These are phyloP conservation scores for Ustulina deusta DNA, from an alignment of 2,329 filamentous ascomycete genomes.

Conservation along the genomic window DNA sequence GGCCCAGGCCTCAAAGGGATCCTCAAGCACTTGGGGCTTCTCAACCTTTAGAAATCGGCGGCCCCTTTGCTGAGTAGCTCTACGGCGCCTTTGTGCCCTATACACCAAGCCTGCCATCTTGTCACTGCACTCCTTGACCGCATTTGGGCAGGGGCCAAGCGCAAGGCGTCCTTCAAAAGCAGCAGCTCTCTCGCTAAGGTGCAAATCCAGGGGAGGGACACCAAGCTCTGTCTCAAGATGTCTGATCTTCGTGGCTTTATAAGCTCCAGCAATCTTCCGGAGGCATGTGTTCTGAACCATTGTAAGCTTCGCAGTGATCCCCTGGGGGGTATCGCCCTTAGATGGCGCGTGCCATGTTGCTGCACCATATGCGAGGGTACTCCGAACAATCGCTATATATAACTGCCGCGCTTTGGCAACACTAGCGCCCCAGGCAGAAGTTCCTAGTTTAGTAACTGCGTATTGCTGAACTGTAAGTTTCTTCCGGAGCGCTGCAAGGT, in stretches of 20 bases:
- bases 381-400: conserved; percentile 2
- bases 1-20: not conserved
- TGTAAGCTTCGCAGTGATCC: not conserved
- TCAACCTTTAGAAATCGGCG: not conserved
- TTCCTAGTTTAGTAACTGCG: not conserved
- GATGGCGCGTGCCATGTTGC: not conserved
- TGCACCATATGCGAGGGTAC: not conserved
- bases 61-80: not conserved
- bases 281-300: not conserved
- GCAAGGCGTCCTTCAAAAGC: not conserved
- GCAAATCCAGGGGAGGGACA: not conserved
- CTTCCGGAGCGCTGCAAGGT: not conserved
- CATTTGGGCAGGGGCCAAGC: not conserved
- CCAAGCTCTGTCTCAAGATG: not conserved
- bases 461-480: not conserved
- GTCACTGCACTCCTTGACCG: not conserved
- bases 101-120: not conserved
- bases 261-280: not conserved
- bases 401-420: not conserved
- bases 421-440: not conserved
- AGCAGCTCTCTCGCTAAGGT: not conserved
- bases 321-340: not conserved
- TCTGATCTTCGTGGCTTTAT: not conserved
- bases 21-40: not conserved
- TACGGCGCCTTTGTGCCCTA: not conserved